phyloP scores from a whole-genome alignment of 1,139 yeast species.

The Debaryomyces fabryi region DNA sequence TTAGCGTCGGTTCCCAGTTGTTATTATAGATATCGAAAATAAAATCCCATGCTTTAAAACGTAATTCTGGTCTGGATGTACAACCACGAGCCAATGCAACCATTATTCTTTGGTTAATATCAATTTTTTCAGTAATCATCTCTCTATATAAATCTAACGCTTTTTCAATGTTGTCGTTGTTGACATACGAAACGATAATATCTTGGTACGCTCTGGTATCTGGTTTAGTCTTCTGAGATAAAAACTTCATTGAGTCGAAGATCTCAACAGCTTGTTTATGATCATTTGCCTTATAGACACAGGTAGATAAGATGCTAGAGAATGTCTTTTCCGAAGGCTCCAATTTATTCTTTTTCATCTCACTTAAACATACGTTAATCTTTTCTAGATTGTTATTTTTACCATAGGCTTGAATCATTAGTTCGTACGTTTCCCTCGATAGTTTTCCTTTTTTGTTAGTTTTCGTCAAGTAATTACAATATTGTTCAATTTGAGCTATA shows the following conservation, averaged over 20 bases:
- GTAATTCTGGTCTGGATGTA: constrained; percentile 50
- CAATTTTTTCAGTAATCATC: constrained; percentile 44
- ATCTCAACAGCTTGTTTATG: constrained; percentile 67
- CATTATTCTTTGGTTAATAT: constrained; percentile 50
- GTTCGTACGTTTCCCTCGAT: constrained; percentile 32
- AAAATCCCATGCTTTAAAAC: constrained; percentile 73
- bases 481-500: constrained; percentile 28
- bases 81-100: constrained; percentile 77
- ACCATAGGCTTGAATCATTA: constrained; percentile 46
- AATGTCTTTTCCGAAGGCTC: constrained; percentile 62
- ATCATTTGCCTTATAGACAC: constrained; percentile 55
- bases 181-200: constrained; percentile 66
- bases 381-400: constrained; percentile 33
- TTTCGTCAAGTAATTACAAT: constrained; percentile 20
- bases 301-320: constrained; percentile 66
- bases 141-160: constrained; percentile 80
- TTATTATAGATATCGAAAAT: constrained; percentile 65
- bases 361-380: constrained; percentile 41
- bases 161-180: constrained; percentile 63
- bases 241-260: constrained; percentile 85
- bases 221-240: constrained; percentile 67
- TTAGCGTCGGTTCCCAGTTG: constrained; percentile 51
- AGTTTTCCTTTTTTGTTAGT: constrained; percentile 21
- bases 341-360: constrained; percentile 53
- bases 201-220: constrained; percentile 68